Evolutionary conservation across 2,329 filamentous ascomycete species (phyloP).

Genomic region (Ophiostoma piceae): DNA sequence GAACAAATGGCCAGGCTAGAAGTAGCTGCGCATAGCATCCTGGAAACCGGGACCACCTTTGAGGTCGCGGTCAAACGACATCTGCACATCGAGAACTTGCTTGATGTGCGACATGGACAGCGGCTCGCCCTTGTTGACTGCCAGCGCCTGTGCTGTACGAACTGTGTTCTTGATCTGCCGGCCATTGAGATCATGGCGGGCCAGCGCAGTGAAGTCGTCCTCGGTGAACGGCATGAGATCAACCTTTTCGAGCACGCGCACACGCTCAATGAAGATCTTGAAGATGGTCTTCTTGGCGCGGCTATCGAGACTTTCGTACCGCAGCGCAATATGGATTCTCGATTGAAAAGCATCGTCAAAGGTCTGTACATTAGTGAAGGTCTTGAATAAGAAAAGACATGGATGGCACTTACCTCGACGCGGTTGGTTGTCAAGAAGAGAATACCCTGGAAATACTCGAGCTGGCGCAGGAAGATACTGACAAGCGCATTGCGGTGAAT

Average conservation of each 20-base stretch:
- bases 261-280: slow-evolving; percentile 74
- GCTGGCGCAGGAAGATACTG: slow-evolving; percentile 75
- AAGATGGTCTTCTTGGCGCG: slow-evolving; percentile 76
- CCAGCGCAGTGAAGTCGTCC: slow-evolving; percentile 61
- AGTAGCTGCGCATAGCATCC: slow-evolving; percentile 80
- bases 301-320: slow-evolving; percentile 67
- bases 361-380: slow-evolving; percentile 32
- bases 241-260: slow-evolving; percentile 58
- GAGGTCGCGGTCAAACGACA: slow-evolving; percentile 76
- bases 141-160: slow-evolving; percentile 74
- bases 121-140: slow-evolving; percentile 65
- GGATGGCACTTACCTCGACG: slow-evolving; percentile 50
- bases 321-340: slow-evolving; percentile 77
- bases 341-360: slow-evolving; percentile 90
- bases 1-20: slow-evolving; percentile 36
- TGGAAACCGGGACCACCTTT: slow-evolving; percentile 74
- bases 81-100: slow-evolving; percentile 76
- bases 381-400: background rate
- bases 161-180: slow-evolving; percentile 84
- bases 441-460: slow-evolving; percentile 91
- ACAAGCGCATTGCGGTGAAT: slow-evolving; percentile 47
- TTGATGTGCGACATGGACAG: slow-evolving; percentile 75
- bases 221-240: slow-evolving; percentile 58
- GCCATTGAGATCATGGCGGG: slow-evolving; percentile 58
- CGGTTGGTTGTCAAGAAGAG: slow-evolving; percentile 86